Conservation (phyloP, 1,284 basidiomycete genomes). For the Vanrija pseudolonga region DNA sequence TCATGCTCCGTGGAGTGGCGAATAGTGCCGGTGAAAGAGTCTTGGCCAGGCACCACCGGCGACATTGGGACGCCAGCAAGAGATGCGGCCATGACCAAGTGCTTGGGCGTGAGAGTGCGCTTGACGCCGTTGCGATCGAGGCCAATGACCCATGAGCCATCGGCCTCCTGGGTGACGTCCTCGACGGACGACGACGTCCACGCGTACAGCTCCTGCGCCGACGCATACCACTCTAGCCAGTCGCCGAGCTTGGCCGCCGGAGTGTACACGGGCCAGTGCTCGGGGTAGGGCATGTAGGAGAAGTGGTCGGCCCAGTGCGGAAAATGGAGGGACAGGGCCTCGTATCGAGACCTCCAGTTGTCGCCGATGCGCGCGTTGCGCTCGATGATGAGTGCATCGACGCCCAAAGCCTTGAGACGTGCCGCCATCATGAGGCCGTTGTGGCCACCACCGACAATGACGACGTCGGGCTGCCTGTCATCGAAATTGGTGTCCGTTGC, state of each 20-base stretch:
- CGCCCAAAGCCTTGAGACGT: slow-evolving; percentile 48
- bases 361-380: slow-evolving; percentile 49
- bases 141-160: slow-evolving; percentile 55
- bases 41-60: slow-evolving; percentile 26
- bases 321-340: slow-evolving; percentile 61
- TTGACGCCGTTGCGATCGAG: slow-evolving; percentile 51
- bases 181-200: slow-evolving; percentile 52
- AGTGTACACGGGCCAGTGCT: slow-evolving; percentile 60
- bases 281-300: slow-evolving; percentile 52
- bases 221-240: slow-evolving; percentile 39
- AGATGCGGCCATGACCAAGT: slow-evolving; percentile 33
- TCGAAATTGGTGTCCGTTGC: slow-evolving; percentile 6
- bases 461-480: slow-evolving; percentile 53
- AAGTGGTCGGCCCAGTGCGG: slow-evolving; percentile 54
- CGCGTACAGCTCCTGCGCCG: slow-evolving; percentile 33
- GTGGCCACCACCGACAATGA: slow-evolving; percentile 53
- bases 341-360: slow-evolving; percentile 55
- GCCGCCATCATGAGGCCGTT: slow-evolving; percentile 49
- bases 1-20: slow-evolving; percentile 59
- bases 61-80: slow-evolving; percentile 22
- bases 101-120: slow-evolving; percentile 53
- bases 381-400: slow-evolving; percentile 48
- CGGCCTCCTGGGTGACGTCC: slow-evolving; percentile 51
- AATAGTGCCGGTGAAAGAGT: too few relatives aligned
- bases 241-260: slow-evolving; percentile 51